Percentiles rank a stretch among this genome's conserved stretches.
These are phyloP conservation scores for Boletus insuetus DNA, from an alignment of 768 basidiomycete species.

Conservation along the genomic window DNA sequence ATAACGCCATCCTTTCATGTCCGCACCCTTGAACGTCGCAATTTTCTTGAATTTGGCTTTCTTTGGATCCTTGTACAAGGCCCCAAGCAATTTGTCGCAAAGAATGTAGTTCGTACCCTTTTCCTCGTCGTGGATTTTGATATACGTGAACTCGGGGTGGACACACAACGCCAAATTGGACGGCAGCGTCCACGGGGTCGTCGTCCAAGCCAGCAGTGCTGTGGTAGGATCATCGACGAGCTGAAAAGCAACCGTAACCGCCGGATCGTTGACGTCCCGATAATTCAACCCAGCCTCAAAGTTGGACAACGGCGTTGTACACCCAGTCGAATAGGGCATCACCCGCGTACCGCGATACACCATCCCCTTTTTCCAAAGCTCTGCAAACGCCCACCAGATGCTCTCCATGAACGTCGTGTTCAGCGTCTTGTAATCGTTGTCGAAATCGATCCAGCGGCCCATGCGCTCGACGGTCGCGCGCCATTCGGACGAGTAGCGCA, in stretches of 20 bases:
- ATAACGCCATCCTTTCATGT: constrained; percentile 97
- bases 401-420: constrained; percentile 94
- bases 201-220: constrained; percentile 94
- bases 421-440: constrained; percentile 98
- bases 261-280: constrained; percentile 91
- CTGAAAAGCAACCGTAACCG: constrained; percentile 90
- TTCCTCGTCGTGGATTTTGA: constrained; percentile 94
- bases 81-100: constrained; percentile 80
- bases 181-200: constrained; percentile 97
- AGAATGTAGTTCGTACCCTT: constrained; percentile 88
- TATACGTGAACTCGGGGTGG: constrained; percentile 91
- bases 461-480: constrained; percentile 92
- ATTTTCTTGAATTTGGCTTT: constrained; percentile 95
- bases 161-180: constrained; percentile 95
- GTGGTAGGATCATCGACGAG: constrained; percentile 92
- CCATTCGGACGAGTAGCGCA: constrained; percentile 96
- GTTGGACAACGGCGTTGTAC: constrained; percentile 94
- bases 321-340: constrained; percentile 98
- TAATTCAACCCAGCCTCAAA: constrained; percentile 95
- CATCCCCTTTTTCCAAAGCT: constrained; percentile 88
- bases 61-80: constrained; percentile 95
- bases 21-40: constrained; percentile 81
- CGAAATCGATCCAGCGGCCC: constrained; percentile 99
- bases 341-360: constrained; percentile 93
- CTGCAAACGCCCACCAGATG: constrained; percentile 98